Evolutionary conservation across 257 asterid genomes (phyloP), one percentile per base, ranked within the genome.

Genomic region (Orobanche coerulescens): DNA sequence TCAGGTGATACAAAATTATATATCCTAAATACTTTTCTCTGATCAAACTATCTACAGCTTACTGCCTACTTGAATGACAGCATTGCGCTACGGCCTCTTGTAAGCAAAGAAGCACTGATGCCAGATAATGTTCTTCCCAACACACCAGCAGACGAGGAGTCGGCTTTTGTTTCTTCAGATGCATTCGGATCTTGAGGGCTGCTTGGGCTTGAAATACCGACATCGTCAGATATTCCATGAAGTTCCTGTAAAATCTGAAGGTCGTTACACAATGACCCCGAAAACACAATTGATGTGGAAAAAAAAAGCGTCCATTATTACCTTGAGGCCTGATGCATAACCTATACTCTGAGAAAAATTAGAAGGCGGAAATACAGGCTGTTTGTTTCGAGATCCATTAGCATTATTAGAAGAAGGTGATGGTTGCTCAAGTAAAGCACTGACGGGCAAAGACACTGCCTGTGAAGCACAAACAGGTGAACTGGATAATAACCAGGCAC

Each of bases 261-360:
- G 28, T n/a, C n/a, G 18, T 69, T 57, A 58, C 50, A 64, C 13
- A 24, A 20, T 37, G 26, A 12, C 26, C 25, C 13, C 33, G n/a
- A 26, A 2, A 26, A 26, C 31, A 26, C 31, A 26, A 5, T 5
- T n/a, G n/a, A n/a, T n/a, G n/a, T n/a, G n/a, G n/a, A 46, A 46
- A 7, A 9, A 16, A 46, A 18, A 15, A 6, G 23, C 2, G 16
- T 12, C 3, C 7, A 30, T 16, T n/a, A 50, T 52, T 76, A 85
- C 95, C 95, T 82, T 91, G 36, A 86, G 77, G 66, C 98, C 92
- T 16, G 88, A 79, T 30, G 82, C 71, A 39, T 74, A 62, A 23
- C 7, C 43, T 46, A 66, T 60, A 65, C 79, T 68, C 62, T 76
- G 79, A 66, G 73, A 63, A 64, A 75, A 74, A 54, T 31, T 63